phyloP scores from a whole-genome alignment of 2,329 filamentous ascomycete genomes.

The Botrytis tulipae region DNA sequence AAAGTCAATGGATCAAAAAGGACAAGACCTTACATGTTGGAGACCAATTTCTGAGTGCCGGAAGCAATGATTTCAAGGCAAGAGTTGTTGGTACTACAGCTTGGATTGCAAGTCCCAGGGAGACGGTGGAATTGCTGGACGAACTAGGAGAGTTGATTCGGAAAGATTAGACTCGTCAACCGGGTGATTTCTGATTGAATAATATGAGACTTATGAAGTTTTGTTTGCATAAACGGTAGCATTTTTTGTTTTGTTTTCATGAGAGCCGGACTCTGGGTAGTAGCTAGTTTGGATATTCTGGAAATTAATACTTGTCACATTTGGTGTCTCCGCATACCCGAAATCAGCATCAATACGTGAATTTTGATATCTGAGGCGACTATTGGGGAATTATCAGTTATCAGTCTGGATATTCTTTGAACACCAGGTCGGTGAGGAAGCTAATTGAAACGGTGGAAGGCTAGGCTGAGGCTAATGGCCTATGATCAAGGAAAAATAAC shows the following conservation, averaged over 20 bases:
- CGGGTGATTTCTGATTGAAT: neutral
- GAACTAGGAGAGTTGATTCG: constrained; percentile 62
- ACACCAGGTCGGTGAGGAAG: neutral
- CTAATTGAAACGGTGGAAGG: neutral
- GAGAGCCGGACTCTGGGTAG: neutral
- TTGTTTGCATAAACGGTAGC: neutral
- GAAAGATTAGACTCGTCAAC: neutral
- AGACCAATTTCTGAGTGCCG: constrained; percentile 93
- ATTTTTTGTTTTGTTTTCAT: neutral
- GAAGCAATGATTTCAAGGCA: constrained; percentile 96
- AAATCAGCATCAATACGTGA: neutral
- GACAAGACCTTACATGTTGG: constrained; percentile 89
- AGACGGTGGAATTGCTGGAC: constrained; percentile 87
- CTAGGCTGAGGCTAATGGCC: neutral
- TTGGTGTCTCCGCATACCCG: neutral
- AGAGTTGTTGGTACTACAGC: constrained; percentile 88
- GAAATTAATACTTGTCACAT: neutral
- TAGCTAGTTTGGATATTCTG: neutral
- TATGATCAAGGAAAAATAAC: neutral
- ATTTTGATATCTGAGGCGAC: neutral
- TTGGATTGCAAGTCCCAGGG: constrained; percentile 90
- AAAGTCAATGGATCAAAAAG: constrained; percentile 53
- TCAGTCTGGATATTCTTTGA: neutral
- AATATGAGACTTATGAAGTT: neutral
- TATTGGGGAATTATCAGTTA: neutral